A percentile compares a stretch with the other conserved stretches of the same genome.
Evolutionary conservation across 108 stramenopile genomes (phyloP).

Genomic region (Nitzschia sp.): DNA sequence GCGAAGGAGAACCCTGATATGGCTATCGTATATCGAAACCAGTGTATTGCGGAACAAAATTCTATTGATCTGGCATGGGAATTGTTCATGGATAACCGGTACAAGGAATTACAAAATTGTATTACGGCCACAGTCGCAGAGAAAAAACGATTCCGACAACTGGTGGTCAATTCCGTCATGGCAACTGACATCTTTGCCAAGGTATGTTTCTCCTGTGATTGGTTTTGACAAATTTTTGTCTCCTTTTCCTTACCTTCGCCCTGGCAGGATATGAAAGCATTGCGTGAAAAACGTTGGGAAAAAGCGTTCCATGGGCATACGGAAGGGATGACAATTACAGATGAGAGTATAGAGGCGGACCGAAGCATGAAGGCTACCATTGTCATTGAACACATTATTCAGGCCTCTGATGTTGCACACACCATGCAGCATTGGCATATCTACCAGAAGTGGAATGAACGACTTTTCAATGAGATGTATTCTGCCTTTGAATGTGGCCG

Average conservation of each 20-base stretch:
- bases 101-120: constrained; percentile 33
- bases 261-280: constrained; percentile 21
- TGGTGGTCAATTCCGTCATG: constrained; percentile 54
- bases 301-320: constrained; percentile 29
- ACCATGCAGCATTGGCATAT: constrained; percentile 53
- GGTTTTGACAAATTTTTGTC: constrained; percentile 30
- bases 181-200: constrained; percentile 51
- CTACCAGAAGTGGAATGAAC: constrained; percentile 47
- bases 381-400: constrained; percentile 50
- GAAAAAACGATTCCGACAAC: constrained; percentile 45
- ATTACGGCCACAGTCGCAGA: constrained; percentile 38
- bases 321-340: constrained; percentile 1
- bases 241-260: background rate
- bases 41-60: constrained; percentile 55
- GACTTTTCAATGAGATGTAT: constrained; percentile 48
- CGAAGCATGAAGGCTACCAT: constrained; percentile 44
- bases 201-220: background rate
- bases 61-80: constrained; percentile 54
- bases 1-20: constrained; percentile 32
- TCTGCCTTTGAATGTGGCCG: constrained; percentile 20
- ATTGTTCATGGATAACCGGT: constrained; percentile 34
- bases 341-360: constrained; percentile 17
- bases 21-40: constrained; percentile 55
- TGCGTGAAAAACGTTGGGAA: constrained; percentile 36
- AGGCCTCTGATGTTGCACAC: constrained; percentile 45